Conservation (phyloP, 768 basidiomycete species). For the Hemileccinum rubropunctum region DNA sequence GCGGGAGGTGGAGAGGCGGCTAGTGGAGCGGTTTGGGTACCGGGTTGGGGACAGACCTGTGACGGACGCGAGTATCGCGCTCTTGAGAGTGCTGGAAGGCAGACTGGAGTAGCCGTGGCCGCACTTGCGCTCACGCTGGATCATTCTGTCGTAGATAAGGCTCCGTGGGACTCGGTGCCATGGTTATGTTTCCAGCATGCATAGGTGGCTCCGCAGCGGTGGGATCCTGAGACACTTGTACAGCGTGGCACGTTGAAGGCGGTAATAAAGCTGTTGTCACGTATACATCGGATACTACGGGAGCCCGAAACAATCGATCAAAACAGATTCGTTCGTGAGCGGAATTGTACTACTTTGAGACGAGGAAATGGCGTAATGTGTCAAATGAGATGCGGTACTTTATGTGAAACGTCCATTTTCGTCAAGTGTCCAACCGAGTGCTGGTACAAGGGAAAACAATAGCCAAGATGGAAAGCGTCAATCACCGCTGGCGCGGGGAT, state of each 20-base stretch:
- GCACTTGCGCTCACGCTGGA: background rate
- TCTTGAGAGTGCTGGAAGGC: conserved; percentile 21
- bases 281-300: background rate
- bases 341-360: background rate
- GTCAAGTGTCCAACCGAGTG: background rate
- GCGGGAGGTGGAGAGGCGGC: conserved; percentile 28
- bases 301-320: background rate
- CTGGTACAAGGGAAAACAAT: conserved; percentile 1
- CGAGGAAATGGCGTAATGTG: background rate
- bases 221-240: background rate
- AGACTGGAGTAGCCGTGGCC: background rate
- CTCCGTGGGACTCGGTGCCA: background rate
- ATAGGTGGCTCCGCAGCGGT: background rate
- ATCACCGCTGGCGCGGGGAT: no score
- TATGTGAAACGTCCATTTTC: conserved; percentile 6
- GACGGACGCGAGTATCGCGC: conserved; percentile 22
- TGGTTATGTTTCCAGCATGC: background rate
- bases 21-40: conserved; percentile 23
- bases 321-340: background rate
- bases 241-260: no score
- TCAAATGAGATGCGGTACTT: background rate
- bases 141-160: no score
- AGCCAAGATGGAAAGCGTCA: background rate
- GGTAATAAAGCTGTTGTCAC: background rate
- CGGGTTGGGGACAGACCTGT: conserved; percentile 17